Conservation (phyloP, 2,329 filamentous ascomycete genomes). For the Aspergillus floridensis region DNA sequence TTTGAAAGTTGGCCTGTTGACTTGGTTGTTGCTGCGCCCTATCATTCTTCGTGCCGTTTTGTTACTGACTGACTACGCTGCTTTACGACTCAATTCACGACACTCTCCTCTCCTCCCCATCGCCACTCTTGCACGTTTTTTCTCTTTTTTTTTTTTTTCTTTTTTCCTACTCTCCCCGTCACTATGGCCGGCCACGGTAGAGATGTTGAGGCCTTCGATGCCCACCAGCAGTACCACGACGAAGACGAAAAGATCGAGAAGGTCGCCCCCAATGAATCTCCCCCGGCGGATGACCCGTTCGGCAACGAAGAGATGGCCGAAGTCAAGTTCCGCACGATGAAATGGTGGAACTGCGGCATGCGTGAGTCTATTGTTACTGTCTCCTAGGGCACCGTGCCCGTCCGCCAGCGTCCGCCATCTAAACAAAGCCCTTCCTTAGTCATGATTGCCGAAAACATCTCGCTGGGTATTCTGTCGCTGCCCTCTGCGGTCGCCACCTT, state of each 20-base stretch:
- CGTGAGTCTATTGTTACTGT: constrained; percentile 26
- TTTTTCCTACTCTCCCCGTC: background rate
- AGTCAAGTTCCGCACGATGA: constrained; percentile 52
- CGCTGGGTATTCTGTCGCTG: constrained; percentile 56
- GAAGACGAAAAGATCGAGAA: constrained; percentile 10
- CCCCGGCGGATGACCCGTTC: constrained; percentile 32
- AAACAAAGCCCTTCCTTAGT: constrained; percentile 31
- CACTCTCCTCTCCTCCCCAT: background rate
- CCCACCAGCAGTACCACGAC: background rate
- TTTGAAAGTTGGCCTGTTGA: background rate
- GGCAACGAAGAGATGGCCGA: constrained; percentile 40
- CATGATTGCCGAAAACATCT: constrained; percentile 60
- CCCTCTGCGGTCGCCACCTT: constrained; percentile 54
- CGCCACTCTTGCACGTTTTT: background rate
- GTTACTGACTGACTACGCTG: background rate
- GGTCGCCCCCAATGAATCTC: background rate
- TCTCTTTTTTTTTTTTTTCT: background rate
- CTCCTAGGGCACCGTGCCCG: too few relatives aligned
- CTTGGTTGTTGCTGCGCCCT: background rate
- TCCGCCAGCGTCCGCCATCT: background rate
- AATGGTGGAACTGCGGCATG: constrained; percentile 45
- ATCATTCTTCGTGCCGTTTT: background rate
- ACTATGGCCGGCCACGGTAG: background rate
- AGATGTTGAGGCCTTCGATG: background rate
- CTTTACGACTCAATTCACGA: background rate